Conservation (phyloP, 169 alveolate species). For the Babesia gibsoni region DNA sequence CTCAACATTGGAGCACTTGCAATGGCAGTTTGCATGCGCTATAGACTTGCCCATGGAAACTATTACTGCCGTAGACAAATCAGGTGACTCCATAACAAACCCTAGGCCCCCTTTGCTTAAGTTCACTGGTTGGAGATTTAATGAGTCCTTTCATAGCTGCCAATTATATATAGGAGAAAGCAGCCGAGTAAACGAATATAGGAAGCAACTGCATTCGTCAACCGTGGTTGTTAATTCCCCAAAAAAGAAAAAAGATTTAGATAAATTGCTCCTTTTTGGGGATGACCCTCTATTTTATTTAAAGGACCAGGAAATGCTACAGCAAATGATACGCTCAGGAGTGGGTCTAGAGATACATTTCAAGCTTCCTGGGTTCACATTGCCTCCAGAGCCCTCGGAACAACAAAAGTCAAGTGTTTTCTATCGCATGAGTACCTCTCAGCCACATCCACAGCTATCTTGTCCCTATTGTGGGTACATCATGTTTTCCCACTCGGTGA, state of each 20-base stretch:
- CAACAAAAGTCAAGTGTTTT: slow-evolving; percentile 18
- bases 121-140: slow-evolving; percentile 14
- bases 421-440: slow-evolving; percentile 30
- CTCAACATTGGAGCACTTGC: slow-evolving; percentile 22
- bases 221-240: not conserved
- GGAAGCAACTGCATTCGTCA: not conserved
- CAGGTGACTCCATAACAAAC: slow-evolving; percentile 30
- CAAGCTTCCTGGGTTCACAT: slow-evolving; percentile 31
- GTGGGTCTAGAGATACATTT: slow-evolving; percentile 35
- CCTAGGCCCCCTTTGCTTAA: slow-evolving; percentile 20
- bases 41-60: slow-evolving; percentile 22
- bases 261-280: slow-evolving; percentile 27
- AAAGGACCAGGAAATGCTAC: slow-evolving; percentile 36
- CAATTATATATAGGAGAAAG: not conserved
- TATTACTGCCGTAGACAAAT: not conserved
- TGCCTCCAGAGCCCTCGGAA: slow-evolving; percentile 18
- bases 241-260: not conserved
- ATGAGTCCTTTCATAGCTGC: not conserved
- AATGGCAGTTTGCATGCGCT: slow-evolving; percentile 25
- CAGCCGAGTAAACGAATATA: not conserved
- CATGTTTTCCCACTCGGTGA: slow-evolving; percentile 19
- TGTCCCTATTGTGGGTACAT: slow-evolving; percentile 39
- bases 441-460: slow-evolving; percentile 21
- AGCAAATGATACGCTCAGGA: slow-evolving; percentile 18
- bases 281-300: slow-evolving; percentile 35